Evolutionary conservation across 2,329 filamentous ascomycete species (phyloP), one percentile per base, ranked within the genome.

Genomic region (Arthrobotrys iridis): DNA sequence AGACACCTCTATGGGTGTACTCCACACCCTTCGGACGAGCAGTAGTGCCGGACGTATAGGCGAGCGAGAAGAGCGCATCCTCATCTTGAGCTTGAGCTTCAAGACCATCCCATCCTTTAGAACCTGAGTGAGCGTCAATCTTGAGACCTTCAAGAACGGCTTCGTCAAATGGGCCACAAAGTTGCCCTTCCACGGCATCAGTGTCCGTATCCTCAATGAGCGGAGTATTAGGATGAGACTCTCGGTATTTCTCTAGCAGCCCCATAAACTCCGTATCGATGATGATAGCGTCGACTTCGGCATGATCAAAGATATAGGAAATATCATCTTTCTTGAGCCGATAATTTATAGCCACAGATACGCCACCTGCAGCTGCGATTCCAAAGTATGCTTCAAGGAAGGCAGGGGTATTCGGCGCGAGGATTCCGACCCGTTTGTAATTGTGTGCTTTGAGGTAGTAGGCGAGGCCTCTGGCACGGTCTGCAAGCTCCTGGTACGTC

Each of bases 381-480:
- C 91, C 95, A 80, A 92, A 99, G 76, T 97, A 92, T 4, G 89
- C 88, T 83, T 98, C 94, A 26, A 99, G 85, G 79, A 98, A 98
- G 0, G 93, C 93, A 0, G 95, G 95, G 0, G 95, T 99, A 81
- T 99, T 99, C 2, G 95, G 92, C 6, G 89, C 90, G 8, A 99
- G 85, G 52, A 99, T 90, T 4, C 95, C 95, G 40, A 75, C 57
- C 73, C 91, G 87, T 79, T 88, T 90, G 80, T 88, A 89, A 3
- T 87, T 86, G 80, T 91, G 88, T 81, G 91, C 92, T 78, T 87
- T 87, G 67, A 99, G 81, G 81, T 91, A 98, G 83, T 96, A 98
- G 11, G 93, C 93, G 15, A 99, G 84, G 0, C 94, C 95, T 43
- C 92, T 85, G 2, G 93, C 92, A 45, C 95, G 91, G 80, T 97